phyloP scores from a whole-genome alignment of 768 basidiomycete genomes.

The Saitozyma podzolica region DNA sequence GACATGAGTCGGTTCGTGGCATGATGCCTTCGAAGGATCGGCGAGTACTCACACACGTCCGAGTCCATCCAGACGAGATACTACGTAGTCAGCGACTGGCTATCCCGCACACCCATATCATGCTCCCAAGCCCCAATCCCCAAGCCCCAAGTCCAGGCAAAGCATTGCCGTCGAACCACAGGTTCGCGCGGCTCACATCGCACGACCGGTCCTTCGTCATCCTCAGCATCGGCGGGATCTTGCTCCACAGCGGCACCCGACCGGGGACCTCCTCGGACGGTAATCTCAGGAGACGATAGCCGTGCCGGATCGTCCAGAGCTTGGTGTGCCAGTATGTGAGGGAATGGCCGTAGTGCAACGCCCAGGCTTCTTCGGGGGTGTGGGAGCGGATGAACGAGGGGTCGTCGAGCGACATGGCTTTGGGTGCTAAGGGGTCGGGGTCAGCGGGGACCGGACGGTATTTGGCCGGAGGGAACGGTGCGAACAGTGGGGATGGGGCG shows the following conservation, averaged over 20 bases:
- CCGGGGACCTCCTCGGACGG: background rate
- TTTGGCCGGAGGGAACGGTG: too few species aligned
- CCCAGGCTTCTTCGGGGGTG: background rate
- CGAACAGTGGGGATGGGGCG: too few species aligned
- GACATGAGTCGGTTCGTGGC: too few species aligned
- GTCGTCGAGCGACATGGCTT: background rate
- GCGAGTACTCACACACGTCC: constrained; percentile 3
- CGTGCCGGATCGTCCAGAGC: constrained; percentile 8
- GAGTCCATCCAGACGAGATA: constrained; percentile 3
- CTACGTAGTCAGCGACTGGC: background rate
- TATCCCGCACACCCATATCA: background rate
- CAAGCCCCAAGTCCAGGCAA: background rate
- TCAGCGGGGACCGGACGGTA: too few species aligned
- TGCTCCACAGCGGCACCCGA: constrained; percentile 6
- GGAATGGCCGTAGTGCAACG: background rate
- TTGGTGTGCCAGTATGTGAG: constrained; percentile 6
- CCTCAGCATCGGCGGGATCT: constrained; percentile 1
- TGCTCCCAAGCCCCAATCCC: background rate
- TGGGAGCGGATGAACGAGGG: constrained; percentile 5
- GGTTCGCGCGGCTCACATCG: background rate
- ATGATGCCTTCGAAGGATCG: too few species aligned
- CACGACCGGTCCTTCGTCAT: constrained; percentile 6
- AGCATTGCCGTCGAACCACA: too few species aligned
- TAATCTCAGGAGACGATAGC: background rate
- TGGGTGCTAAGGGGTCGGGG: too few species aligned